Evolutionary conservation across 306 rosid species (phyloP).

Genomic region (Trichosanthes cucumerina): DNA sequence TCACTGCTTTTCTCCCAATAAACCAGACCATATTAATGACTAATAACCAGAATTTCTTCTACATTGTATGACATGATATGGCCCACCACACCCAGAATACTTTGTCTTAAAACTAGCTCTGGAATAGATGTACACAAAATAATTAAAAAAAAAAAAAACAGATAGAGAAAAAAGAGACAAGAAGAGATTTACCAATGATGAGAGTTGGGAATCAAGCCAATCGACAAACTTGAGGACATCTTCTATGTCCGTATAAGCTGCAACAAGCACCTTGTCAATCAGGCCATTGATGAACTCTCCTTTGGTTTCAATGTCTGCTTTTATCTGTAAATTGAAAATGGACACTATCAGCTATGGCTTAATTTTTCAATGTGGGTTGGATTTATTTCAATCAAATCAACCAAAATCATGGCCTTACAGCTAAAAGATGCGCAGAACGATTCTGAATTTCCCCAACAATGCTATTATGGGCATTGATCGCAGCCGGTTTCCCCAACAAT

Average conservation of each 20-base stretch:
- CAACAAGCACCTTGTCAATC: constrained; percentile 54
- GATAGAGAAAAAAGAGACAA: neutral
- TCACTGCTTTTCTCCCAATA: neutral
- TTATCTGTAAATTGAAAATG: constrained; percentile 46
- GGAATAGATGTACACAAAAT: neutral
- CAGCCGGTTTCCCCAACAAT: constrained; percentile 29
- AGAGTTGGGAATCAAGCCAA: constrained; percentile 81
- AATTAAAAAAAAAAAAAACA: neutral
- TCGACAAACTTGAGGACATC: constrained; percentile 76
- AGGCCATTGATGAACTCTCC: constrained; percentile 79
- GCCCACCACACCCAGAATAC: constrained; percentile 3
- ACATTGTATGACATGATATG: neutral
- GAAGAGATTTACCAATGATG: constrained; percentile 53
- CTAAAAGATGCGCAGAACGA: constrained; percentile 87
- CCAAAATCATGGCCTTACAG: constrained; percentile 40
- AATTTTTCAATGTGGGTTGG: neutral
- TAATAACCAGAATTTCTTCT: neutral
- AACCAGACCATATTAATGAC: neutral
- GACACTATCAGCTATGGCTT: neutral
- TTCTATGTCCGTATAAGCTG: constrained; percentile 60
- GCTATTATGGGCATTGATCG: constrained; percentile 63
- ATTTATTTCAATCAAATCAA: constrained; percentile 14
- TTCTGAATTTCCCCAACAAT: constrained; percentile 91
- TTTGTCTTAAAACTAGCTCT: neutral
- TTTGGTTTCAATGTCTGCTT: constrained; percentile 77